Base-by-base conservation (phyloP, 192 early-diverging fungal genomes). In the Glomus cerebriforme region DNA sequence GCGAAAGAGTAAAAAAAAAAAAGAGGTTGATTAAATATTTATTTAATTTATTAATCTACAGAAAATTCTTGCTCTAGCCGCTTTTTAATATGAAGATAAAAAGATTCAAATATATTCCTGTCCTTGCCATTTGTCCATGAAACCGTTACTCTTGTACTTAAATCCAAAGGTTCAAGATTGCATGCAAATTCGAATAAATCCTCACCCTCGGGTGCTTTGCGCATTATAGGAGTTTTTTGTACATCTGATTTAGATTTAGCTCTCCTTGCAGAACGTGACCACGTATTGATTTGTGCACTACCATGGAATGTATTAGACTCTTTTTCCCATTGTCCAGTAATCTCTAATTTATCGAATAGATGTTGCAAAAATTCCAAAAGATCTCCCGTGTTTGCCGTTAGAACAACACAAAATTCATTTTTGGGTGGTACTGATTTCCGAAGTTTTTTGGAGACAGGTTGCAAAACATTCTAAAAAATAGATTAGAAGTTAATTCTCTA, bases 41-140 rank as follows among this genome's bases (percentile, higher is more conserved):
- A n/a, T n/a, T n/a, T n/a, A 17, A 4, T 64, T 37, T 70, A 13
- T 4, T 43, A 15, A 43, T 70, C 29, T 7, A 6, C 35, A 26
- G 29, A 17, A 32, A 77, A 77, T 65, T 77, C 35, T 47, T 65
- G 35, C n/a, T 78, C 76, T 27, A 78, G 13, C 24, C 64, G 17
- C 54, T 58, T 78, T 54, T 78, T 78, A 9, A 85, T 59, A 64
- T 86, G 85, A 17, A 79, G 27, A 65, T 85, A 89, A 65, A 86
- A 89, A 7, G 81, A 75, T 63, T 85, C 85, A 77, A 89, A 89
- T 13, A 87, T 31, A 34, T 78, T 83, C 39, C 88, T 79, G 34
- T 87, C 84, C 9, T 84, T 70, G 6, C 88, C 88, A 45, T 81
- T 59, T 17, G 79, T 85, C 88, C 88, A 89, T 7, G 75, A 78